These are phyloP conservation scores for Chenopodium suecicum DNA, from an alignment of 148 eudicot species.

Conservation along the genomic window DNA sequence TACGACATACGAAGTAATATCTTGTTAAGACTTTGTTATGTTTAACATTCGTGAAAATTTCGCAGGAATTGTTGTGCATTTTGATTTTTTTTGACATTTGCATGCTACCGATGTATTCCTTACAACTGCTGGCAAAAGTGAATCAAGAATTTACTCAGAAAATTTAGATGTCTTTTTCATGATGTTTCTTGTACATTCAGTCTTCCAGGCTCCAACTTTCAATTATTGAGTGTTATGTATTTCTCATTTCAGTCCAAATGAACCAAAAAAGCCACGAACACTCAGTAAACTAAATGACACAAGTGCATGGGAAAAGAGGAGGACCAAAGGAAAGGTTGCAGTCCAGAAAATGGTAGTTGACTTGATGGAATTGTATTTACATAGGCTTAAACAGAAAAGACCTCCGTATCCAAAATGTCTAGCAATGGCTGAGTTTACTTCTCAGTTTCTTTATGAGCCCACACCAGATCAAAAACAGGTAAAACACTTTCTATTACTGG, in stretches of 20 bases:
- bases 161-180: not conserved
- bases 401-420: conserved; percentile 76
- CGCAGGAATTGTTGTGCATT: not conserved
- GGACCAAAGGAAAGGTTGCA: conserved; percentile 87
- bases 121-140: not conserved
- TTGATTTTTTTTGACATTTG: not conserved
- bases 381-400: conserved; percentile 83
- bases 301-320: conserved; percentile 88
- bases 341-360: conserved; percentile 98
- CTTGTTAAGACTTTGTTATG: not conserved
- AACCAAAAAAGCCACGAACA: conserved; percentile 67
- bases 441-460: conserved; percentile 80
- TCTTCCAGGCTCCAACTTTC: not conserved
- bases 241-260: conserved; percentile 71
- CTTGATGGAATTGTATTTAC: conserved; percentile 89
- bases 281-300: conserved; percentile 83
- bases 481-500: conserved; percentile 5
- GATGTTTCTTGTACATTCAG: not conserved
- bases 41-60: not conserved
- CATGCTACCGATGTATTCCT: not conserved
- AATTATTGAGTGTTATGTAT: not conserved
- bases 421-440: conserved; percentile 63
- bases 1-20: not conserved
- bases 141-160: not conserved
- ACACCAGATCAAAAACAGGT: conserved; percentile 98